Evolutionary conservation across 2,329 filamentous ascomycete species (phyloP).

Genomic region (Stemphylium lycopersici): DNA sequence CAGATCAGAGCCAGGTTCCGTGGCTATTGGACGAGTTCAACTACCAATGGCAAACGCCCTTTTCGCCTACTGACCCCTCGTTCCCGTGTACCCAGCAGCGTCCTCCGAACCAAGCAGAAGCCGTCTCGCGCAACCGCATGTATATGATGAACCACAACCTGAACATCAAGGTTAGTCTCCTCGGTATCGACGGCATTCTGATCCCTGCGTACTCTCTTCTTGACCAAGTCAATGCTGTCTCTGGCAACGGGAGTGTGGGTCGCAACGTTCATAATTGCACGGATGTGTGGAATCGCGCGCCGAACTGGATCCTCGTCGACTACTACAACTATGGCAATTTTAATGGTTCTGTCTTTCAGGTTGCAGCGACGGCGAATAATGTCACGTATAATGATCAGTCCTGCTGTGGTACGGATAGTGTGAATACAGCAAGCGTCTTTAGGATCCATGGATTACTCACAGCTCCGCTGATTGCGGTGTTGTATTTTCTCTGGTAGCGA

Average conservation of each 20-base stretch:
- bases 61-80: slow-evolving; percentile 69
- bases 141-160: slow-evolving; percentile 93
- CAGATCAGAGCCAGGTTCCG: slow-evolving; percentile 77
- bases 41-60: slow-evolving; percentile 90
- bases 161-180: slow-evolving; percentile 62
- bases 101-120: slow-evolving; percentile 67
- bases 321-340: slow-evolving; percentile 45
- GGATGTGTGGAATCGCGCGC: slow-evolving; percentile 39
- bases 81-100: slow-evolving; percentile 84
- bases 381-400: slow-evolving; percentile 28
- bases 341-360: slow-evolving; percentile 45
- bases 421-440: neutral
- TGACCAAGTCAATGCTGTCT: slow-evolving; percentile 37
- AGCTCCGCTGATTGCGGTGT: no score
- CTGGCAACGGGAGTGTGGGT: slow-evolving; percentile 37
- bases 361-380: slow-evolving; percentile 59
- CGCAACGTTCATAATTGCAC: slow-evolving; percentile 35
- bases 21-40: slow-evolving; percentile 89
- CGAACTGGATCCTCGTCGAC: slow-evolving; percentile 47
- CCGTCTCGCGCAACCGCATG: slow-evolving; percentile 64
- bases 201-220: slow-evolving; percentile 40
- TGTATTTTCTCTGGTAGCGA: no score
- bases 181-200: slow-evolving; percentile 51
- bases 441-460: neutral
- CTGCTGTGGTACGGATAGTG: slow-evolving; percentile 29